These are phyloP conservation scores for Scytalidium sp. DNA, from an alignment of 2,329 filamentous ascomycete species.

Conservation along the genomic window DNA sequence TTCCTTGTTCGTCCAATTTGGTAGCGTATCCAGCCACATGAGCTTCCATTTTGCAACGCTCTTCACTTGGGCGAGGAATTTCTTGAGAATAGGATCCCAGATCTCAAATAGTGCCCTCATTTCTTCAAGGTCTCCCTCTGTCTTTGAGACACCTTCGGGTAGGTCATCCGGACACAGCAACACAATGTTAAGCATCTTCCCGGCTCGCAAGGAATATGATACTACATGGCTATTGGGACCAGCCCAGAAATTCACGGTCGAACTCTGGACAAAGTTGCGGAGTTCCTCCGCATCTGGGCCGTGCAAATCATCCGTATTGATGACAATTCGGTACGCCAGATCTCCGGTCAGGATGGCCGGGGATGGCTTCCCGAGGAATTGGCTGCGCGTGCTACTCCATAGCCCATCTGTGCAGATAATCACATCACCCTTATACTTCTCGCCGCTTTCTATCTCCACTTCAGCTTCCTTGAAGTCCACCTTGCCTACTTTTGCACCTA, in stretches of 20 bases:
- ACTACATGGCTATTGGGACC: conserved; percentile 61
- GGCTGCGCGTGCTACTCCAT: conserved; percentile 55
- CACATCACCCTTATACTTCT: conserved; percentile 46
- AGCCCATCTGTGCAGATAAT: conserved; percentile 63
- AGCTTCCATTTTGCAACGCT: conserved; percentile 68
- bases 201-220: conserved; percentile 57
- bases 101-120: conserved; percentile 56
- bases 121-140: conserved; percentile 54
- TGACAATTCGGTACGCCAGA: conserved; percentile 60
- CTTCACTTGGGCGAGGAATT: conserved; percentile 47
- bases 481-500: conserved; percentile 31
- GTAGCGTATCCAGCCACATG: conserved; percentile 44
- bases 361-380: conserved; percentile 42
- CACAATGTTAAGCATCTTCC: conserved; percentile 63
- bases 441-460: conserved; percentile 17
- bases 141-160: conserved; percentile 47
- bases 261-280: conserved; percentile 47
- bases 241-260: conserved; percentile 59
- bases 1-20: conserved; percentile 18
- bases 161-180: conserved; percentile 63
- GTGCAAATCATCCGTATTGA: conserved; percentile 47
- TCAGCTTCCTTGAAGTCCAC: conserved; percentile 18
- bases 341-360: conserved; percentile 58
- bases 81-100: conserved; percentile 59
- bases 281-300: conserved; percentile 45